phyloP scores from a whole-genome alignment of 495 filamentous ascomycete species.

The Hypoxylon rickii region DNA sequence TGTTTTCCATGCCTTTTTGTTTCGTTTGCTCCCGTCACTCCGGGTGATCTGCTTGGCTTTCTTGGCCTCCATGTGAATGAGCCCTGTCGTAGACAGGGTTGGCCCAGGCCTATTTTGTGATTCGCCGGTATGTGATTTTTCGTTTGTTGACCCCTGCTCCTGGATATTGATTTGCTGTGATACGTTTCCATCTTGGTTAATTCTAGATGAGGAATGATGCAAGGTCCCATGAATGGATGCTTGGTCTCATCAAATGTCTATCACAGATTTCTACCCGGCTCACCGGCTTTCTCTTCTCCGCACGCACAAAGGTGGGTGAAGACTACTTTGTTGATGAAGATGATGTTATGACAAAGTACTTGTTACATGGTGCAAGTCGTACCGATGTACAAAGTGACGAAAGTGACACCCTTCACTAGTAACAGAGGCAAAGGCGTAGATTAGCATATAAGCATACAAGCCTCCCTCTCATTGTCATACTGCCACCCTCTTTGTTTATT shows the following conservation, averaged over 20 bases:
- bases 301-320: constrained; percentile 5
- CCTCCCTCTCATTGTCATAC: not conserved
- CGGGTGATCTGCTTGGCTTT: constrained; percentile 32
- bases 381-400: constrained; percentile 18
- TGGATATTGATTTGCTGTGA: constrained; percentile 29
- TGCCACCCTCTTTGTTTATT: constrained; percentile 18
- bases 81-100: constrained; percentile 17
- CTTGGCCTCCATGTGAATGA: constrained; percentile 22
- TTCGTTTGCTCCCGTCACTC: constrained; percentile 32
- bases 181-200: constrained; percentile 16
- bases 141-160: constrained; percentile 20
- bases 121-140: constrained; percentile 21
- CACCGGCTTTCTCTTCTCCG: constrained; percentile 22
- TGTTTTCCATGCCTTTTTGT: constrained; percentile 24
- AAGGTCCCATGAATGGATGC: constrained; percentile 29
- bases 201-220: constrained; percentile 33
- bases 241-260: constrained; percentile 23
- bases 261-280: constrained; percentile 4
- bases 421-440: constrained; percentile 5
- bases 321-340: not conserved
- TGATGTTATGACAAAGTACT: constrained; percentile 26
- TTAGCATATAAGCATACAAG: constrained; percentile 22
- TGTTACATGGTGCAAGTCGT: constrained; percentile 9
- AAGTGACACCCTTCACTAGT: constrained; percentile 18
- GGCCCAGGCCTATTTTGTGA: constrained; percentile 21